Percentiles rank a stretch among this genome's conserved stretches.
phyloP scores from a whole-genome alignment of 768 basidiomycete genomes.

The Tricholomella constricta region DNA sequence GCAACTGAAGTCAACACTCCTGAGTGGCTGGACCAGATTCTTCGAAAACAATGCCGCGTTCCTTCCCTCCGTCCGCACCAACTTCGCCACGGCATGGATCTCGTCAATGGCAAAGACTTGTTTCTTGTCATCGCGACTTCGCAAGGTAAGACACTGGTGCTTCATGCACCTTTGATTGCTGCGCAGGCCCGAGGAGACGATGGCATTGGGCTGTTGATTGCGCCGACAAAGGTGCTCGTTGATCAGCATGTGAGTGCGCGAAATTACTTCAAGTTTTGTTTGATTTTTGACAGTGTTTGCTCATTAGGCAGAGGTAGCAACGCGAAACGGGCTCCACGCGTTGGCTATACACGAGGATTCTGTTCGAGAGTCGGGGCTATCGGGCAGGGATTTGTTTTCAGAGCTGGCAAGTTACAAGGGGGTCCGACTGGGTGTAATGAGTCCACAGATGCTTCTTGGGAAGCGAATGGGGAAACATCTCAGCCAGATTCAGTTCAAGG shows the following conservation, averaged over 20 bases:
- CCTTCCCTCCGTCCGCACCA: neutral
- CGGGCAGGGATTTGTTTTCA: neutral
- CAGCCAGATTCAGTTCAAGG: neutral
- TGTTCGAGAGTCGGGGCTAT: neutral
- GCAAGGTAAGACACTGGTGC: neutral
- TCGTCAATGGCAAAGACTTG: neutral
- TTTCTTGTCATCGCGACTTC: neutral
- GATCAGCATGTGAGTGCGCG: neutral
- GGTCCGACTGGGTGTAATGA: neutral
- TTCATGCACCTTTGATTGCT: neutral
- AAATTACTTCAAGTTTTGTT: too few species aligned
- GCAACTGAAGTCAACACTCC: neutral
- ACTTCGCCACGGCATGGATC: neutral
- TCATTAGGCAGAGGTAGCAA: neutral
- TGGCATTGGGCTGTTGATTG: neutral
- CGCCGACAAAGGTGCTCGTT: neutral
- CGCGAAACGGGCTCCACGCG: neutral
- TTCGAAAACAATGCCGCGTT: neutral
- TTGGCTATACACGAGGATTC: neutral
- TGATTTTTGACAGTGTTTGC: too few species aligned
- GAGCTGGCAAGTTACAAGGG: neutral
- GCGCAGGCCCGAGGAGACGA: neutral
- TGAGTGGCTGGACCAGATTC: neutral
- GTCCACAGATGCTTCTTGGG: neutral
- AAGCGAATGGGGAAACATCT: neutral